Percentiles rank a stretch among this genome's conserved stretches.
Evolutionary conservation across 2,329 filamentous ascomycete species (phyloP).

Genomic region (Botrytis paeoniae): DNA sequence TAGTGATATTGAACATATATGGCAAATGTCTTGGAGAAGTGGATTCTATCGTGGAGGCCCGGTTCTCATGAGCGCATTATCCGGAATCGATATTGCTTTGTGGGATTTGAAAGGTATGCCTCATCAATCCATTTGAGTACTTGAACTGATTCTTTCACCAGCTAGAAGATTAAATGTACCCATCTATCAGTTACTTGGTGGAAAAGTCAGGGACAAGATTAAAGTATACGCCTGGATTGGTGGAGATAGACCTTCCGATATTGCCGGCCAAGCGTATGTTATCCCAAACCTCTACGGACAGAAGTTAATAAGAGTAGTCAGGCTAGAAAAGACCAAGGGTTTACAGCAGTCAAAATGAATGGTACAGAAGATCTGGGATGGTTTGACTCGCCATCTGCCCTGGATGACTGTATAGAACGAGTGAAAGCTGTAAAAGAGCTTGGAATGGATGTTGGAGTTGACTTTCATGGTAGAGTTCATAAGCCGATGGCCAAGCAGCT

Average conservation of each 20-base stretch:
- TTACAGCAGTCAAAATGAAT: slow-evolving; percentile 74
- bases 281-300: slow-evolving; percentile 16
- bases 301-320: slow-evolving; percentile 42
- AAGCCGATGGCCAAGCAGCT: slow-evolving; percentile 81
- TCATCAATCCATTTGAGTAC: not conserved
- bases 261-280: slow-evolving; percentile 58
- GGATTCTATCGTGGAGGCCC: slow-evolving; percentile 76
- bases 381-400: slow-evolving; percentile 66
- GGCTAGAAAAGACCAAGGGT: slow-evolving; percentile 57
- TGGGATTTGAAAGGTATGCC: slow-evolving; percentile 68
- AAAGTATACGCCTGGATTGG: slow-evolving; percentile 79
- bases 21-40: slow-evolving; percentile 69
- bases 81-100: slow-evolving; percentile 74
- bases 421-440: slow-evolving; percentile 66
- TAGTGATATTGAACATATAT: slow-evolving; percentile 77
- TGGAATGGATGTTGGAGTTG: slow-evolving; percentile 70
- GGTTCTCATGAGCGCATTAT: slow-evolving; percentile 75
- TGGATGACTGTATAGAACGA: slow-evolving; percentile 63
- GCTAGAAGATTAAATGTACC: slow-evolving; percentile 62
- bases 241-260: slow-evolving; percentile 66
- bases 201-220: slow-evolving; percentile 67
- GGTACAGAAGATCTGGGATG: slow-evolving; percentile 72
- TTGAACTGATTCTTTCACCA: slow-evolving; percentile 21
- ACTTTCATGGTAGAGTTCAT: slow-evolving; percentile 76
- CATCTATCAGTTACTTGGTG: slow-evolving; percentile 70